These are phyloP conservation scores for Pyricularia sp. DNA, from an alignment of 2,329 filamentous ascomycete genomes.

Conservation along the genomic window DNA sequence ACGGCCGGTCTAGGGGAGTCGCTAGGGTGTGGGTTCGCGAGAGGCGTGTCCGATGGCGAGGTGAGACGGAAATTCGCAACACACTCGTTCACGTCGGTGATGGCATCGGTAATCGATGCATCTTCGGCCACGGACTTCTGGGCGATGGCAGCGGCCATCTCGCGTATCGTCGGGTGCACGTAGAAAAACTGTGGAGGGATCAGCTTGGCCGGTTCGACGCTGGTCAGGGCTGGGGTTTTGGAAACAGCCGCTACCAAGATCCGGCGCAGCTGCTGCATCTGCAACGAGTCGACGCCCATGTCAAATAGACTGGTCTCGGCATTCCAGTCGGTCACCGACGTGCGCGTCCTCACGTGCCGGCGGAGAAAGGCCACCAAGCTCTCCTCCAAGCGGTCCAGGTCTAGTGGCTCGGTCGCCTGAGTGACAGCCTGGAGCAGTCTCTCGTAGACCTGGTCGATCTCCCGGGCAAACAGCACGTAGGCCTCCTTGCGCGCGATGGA, in stretches of 20 bases:
- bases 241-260: not conserved
- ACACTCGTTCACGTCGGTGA: not conserved
- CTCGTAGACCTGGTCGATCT: not conserved
- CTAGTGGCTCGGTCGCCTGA: not conserved
- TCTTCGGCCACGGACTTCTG: not conserved
- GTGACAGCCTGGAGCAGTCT: not conserved
- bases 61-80: not conserved
- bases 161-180: not conserved
- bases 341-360: not conserved
- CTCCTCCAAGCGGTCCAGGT: not conserved
- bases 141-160: not conserved
- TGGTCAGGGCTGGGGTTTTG: not conserved
- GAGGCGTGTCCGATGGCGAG: not conserved
- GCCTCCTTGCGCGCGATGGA: not conserved
- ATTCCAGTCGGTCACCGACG: not conserved
- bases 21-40: not conserved
- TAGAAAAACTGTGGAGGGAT: not conserved
- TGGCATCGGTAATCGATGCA: not conserved
- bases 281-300: constrained; percentile 39
- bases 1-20: not conserved
- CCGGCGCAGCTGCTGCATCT: constrained; percentile 35
- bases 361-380: not conserved
- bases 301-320: constrained; percentile 22
- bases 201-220: not conserved
- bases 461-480: not conserved